phyloP scores from a whole-genome alignment of 2,329 filamentous ascomycete genomes.

The Ceratocystis cacaofunesta region DNA sequence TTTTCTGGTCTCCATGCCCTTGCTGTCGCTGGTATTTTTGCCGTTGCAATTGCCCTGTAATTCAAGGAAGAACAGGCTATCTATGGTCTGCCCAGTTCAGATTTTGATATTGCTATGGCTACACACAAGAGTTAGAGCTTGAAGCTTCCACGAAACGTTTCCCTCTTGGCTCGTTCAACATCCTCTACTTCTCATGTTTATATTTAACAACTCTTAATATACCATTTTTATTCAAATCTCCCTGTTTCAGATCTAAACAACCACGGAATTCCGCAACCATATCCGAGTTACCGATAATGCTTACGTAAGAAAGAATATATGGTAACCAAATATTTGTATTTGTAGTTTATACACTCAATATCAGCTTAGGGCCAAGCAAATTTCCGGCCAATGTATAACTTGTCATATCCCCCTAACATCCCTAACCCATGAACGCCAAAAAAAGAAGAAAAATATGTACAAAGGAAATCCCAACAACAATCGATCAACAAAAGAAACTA shows the following conservation, averaged over 20 bases:
- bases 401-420: neutral
- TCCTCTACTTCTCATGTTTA: neutral
- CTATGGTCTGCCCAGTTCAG: neutral
- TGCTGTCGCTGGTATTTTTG: neutral
- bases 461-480: neutral
- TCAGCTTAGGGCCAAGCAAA: neutral
- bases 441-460: neutral
- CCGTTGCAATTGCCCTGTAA: conserved; percentile 6
- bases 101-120: neutral
- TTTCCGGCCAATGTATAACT: neutral
- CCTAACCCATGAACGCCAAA: neutral
- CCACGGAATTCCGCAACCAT: neutral
- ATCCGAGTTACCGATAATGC: neutral
- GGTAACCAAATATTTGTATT: neutral
- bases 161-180: neutral
- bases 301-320: neutral
- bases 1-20: conserved; percentile 1
- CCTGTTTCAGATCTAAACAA: neutral
- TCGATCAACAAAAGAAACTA: neutral
- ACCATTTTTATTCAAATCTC: neutral
- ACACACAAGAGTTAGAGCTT: neutral
- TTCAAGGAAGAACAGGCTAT: neutral
- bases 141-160: neutral
- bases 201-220: neutral
- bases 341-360: neutral